phyloP scores from a whole-genome alignment of 768 basidiomycete species.

The Tubosaeta sp. region DNA sequence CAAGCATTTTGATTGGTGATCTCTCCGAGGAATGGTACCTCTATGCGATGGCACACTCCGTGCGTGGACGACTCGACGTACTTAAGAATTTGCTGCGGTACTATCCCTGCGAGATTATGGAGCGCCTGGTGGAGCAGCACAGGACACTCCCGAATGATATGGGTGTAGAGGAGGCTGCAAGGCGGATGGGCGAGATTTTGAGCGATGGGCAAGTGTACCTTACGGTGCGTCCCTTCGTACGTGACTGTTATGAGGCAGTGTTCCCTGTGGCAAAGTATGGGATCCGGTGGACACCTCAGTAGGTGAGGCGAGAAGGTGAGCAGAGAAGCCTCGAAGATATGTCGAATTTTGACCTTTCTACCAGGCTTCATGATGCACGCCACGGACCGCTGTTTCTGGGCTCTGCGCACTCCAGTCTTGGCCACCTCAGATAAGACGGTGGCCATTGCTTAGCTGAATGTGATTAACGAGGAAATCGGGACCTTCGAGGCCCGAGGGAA shows the following conservation, averaged over 20 bases:
- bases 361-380: conserved; percentile 70
- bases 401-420: conserved; percentile 50
- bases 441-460: conserved; percentile 54
- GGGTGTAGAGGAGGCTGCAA: conserved; percentile 38
- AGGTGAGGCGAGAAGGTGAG: conserved; percentile 51
- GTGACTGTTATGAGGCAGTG: conserved; percentile 50
- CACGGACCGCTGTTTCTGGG: conserved; percentile 61
- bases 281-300: conserved; percentile 67
- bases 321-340: too few relatives aligned
- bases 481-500: conserved; percentile 36
- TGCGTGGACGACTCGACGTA: conserved; percentile 47
- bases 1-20: conserved; percentile 62
- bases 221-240: conserved; percentile 56
- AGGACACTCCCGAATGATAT: conserved; percentile 37
- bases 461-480: conserved; percentile 42
- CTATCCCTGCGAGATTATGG: conserved; percentile 47
- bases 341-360: neutral
- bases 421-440: conserved; percentile 40
- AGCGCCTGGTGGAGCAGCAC: conserved; percentile 44
- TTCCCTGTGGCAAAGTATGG: conserved; percentile 68
- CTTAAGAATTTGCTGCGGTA: conserved; percentile 57
- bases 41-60: conserved; percentile 66
- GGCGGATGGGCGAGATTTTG: conserved; percentile 55
- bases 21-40: conserved; percentile 75
- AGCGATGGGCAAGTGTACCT: conserved; percentile 64